A percentile compares a stretch with the other conserved stretches of the same genome.
Evolutionary conservation across 805 yeast genomes (phyloP).

Genomic region (Tetrapisispora iriomotensis): DNA sequence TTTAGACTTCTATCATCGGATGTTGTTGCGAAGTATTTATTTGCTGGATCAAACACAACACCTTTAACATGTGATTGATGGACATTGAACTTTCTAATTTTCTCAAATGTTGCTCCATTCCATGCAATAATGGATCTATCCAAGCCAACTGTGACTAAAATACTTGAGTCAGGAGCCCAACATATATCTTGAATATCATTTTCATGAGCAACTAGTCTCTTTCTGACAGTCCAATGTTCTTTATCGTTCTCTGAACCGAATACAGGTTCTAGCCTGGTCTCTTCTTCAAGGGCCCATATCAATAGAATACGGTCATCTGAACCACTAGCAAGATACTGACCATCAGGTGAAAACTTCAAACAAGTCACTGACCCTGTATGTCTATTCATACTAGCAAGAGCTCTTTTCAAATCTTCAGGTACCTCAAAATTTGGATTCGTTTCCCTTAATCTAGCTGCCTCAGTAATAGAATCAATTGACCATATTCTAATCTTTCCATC

Average conservation of each 20-base stretch:
- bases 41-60: conserved; percentile 95
- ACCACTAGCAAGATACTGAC: conserved; percentile 85
- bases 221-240: conserved; percentile 92
- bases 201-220: conserved; percentile 90
- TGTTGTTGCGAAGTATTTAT: conserved; percentile 93
- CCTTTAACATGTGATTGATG: conserved; percentile 96
- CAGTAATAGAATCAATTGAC: conserved; percentile 49
- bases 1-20: conserved; percentile 91
- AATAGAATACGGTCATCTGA: conserved; percentile 87
- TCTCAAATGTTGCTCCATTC: conserved; percentile 87
- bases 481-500: conserved; percentile 90
- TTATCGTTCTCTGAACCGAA: conserved; percentile 68
- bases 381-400: conserved; percentile 83
- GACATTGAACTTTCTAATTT: conserved; percentile 74
- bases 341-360: conserved; percentile 86
- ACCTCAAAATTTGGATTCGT: conserved; percentile 1
- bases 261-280: conserved; percentile 32
- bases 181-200: conserved; percentile 96
- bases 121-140: conserved; percentile 89
- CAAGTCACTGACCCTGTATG: conserved; percentile 97
- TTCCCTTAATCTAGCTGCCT: conserved; percentile 25
- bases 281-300: conserved; percentile 89
- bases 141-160: conserved; percentile 86
- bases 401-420: conserved; percentile 31
- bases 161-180: conserved; percentile 92